Evolutionary conservation across 2,329 filamentous ascomycete genomes (phyloP), one percentile per base, ranked within the genome.

Genomic region (Decorospora gaudefroyi): DNA sequence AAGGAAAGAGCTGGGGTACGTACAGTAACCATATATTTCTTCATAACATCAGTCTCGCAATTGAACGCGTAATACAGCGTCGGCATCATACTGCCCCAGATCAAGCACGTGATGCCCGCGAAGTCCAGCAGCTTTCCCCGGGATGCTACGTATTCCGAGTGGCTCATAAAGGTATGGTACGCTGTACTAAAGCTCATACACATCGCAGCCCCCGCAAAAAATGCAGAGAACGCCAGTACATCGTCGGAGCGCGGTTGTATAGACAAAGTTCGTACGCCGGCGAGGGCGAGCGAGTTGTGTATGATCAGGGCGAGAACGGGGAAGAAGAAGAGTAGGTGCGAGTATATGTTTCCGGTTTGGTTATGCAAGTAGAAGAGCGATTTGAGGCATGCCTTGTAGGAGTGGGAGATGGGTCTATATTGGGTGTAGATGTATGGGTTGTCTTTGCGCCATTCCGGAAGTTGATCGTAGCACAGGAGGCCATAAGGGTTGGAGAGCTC

Each of bases 331-430:
- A 31, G 4, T 30, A 87, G 74, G 65, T 87, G 84, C 7, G 81
- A 78, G 64, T 83, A 86, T 53, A 87, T 85, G 64, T 87, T 87
- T 40, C 86, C 77, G 3, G 79, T 78, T 63, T 84, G 79, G 62
- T 83, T 86, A 68, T 87, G 82, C 19, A 86, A 60, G 64, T 85
- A 81, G 31, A 73, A 66, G 19, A 86, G 70, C 32, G 78, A 82
- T 29, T 74, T 69, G 33, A 81, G 72, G 26, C 79, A 85, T 36
- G 69, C 73, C 3, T 66, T 51, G 62, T 82, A 83, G 1, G 82
- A 85, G 42, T 75, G 75, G 1, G 81, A 83, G 8, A 76, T 75
- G 2, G 79, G 80, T 0, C 84, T 78, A 68, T 87, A 87, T 49
- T 82, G 79, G 17, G 76, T 77, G 42, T 75, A 74, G 43, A 87